phyloP scores from a whole-genome alignment of 371 early-diverging fungal genomes.

The Rhizopus arrhizus region DNA sequence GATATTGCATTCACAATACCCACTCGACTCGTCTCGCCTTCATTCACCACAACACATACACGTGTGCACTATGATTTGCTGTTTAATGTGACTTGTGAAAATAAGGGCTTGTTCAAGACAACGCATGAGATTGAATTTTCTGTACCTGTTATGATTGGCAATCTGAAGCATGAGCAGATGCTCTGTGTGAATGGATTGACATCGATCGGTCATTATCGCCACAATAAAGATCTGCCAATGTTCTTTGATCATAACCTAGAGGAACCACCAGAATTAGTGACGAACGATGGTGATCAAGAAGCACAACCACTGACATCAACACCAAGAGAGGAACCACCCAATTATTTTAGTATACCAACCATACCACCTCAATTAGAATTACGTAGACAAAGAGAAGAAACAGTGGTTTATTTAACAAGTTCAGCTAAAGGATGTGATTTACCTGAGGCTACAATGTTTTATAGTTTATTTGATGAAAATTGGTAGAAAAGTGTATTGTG shows the following conservation, averaged over 20 bases:
- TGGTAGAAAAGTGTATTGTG: constrained; percentile 20
- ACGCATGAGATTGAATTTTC: constrained; percentile 34
- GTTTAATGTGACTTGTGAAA: constrained; percentile 34
- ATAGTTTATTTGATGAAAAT: constrained; percentile 39
- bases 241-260: constrained; percentile 49
- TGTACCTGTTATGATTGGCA: constrained; percentile 47
- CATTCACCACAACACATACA: constrained; percentile 45
- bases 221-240: constrained; percentile 36
- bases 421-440: constrained; percentile 33
- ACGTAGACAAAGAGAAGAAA: constrained; percentile 42
- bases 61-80: constrained; percentile 48
- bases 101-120: constrained; percentile 40
- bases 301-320: constrained; percentile 35
- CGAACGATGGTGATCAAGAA: constrained; percentile 12
- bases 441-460: constrained; percentile 34
- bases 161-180: constrained; percentile 46
- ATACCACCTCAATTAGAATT: constrained; percentile 39
- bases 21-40: constrained; percentile 51
- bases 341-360: constrained; percentile 43
- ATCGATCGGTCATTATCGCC: constrained; percentile 32
- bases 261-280: constrained; percentile 36
- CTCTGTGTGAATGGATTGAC: constrained; percentile 46
- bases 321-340: constrained; percentile 46
- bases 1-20: constrained; percentile 42
- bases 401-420: constrained; percentile 39